Conservation (phyloP, 2,329 filamentous ascomycete species). For the Neonectria magnoliae region DNA sequence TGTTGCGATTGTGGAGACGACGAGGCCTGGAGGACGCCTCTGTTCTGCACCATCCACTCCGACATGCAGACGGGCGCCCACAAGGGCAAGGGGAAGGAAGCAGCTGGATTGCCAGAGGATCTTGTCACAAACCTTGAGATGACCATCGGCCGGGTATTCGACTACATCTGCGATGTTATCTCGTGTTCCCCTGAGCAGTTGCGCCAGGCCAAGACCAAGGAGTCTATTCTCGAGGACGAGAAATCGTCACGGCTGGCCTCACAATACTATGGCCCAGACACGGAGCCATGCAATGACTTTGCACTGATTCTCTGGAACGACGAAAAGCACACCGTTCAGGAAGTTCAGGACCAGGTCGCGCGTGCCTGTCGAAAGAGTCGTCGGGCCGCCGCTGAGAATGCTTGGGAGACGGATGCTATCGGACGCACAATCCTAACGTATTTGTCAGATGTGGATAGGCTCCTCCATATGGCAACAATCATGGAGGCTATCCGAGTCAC, state of each 20-base stretch:
- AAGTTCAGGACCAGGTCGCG: constrained; percentile 90
- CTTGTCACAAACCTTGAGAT: constrained; percentile 81
- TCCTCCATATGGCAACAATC: constrained; percentile 82
- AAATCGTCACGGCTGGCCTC: constrained; percentile 78
- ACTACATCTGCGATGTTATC: constrained; percentile 97
- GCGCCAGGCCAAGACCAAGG: constrained; percentile 82
- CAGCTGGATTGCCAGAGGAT: constrained; percentile 74
- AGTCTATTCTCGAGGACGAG: constrained; percentile 85
- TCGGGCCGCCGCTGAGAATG: constrained; percentile 76
- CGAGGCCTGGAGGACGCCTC: constrained; percentile 89
- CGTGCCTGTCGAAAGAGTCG: constrained; percentile 82
- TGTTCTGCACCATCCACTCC: constrained; percentile 95
- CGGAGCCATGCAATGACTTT: constrained; percentile 68
- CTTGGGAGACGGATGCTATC: constrained; percentile 88
- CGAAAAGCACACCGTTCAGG: constrained; percentile 94
- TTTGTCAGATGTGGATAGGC: constrained; percentile 73
- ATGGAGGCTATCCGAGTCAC: constrained; percentile 97
- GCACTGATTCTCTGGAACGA: constrained; percentile 95
- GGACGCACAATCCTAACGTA: constrained; percentile 88
- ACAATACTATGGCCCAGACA: constrained; percentile 72
- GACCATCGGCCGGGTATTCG: constrained; percentile 85
- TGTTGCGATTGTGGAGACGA: constrained; percentile 98
- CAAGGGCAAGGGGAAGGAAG: constrained; percentile 71
- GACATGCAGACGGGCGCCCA: constrained; percentile 59
- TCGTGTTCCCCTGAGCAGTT: constrained; percentile 98